Evolutionary conservation across 2,329 filamentous ascomycete genomes (phyloP).

Genomic region (Paecilomyces niveus): DNA sequence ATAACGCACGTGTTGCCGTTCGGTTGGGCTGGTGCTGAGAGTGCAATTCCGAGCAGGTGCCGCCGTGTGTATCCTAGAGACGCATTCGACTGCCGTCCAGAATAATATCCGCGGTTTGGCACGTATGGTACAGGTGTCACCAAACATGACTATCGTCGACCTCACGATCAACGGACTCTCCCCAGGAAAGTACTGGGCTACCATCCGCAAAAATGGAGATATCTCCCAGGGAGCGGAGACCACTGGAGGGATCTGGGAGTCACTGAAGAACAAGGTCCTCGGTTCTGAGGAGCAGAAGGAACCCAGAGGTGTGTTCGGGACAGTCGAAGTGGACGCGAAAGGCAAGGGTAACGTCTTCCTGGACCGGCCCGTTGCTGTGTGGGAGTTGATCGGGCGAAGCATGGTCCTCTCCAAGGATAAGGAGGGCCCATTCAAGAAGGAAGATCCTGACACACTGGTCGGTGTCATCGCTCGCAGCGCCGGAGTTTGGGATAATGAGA

Average conservation of each 20-base stretch:
- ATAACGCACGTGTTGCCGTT: constrained; percentile 4
- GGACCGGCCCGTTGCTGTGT: constrained; percentile 76
- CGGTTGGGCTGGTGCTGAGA: not conserved
- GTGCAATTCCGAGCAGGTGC: constrained; percentile 16
- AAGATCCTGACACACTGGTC: constrained; percentile 78
- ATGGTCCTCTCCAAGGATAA: constrained; percentile 73
- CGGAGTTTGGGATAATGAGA: constrained; percentile 98
- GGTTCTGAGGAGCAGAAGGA: constrained; percentile 26
- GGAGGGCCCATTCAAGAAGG: constrained; percentile 54
- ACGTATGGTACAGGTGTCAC: constrained; percentile 85
- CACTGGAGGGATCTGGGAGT: constrained; percentile 75
- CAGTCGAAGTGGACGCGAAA: constrained; percentile 64
- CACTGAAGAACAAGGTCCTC: constrained; percentile 36
- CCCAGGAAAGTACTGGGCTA: constrained; percentile 75
- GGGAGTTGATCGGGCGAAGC: constrained; percentile 92
- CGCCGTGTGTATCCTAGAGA: constrained; percentile 91
- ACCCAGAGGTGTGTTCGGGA: constrained; percentile 62
- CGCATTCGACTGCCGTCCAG: constrained; percentile 54
- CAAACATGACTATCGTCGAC: constrained; percentile 74
- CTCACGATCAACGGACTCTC: constrained; percentile 76
- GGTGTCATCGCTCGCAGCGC: constrained; percentile 93
- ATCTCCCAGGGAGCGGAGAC: constrained; percentile 77
- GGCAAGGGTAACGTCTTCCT: constrained; percentile 75
- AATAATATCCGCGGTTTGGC: constrained; percentile 77
- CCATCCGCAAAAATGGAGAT: constrained; percentile 78